phyloP scores from a whole-genome alignment of 805 yeast genomes.

The Candida tibetensis region DNA sequence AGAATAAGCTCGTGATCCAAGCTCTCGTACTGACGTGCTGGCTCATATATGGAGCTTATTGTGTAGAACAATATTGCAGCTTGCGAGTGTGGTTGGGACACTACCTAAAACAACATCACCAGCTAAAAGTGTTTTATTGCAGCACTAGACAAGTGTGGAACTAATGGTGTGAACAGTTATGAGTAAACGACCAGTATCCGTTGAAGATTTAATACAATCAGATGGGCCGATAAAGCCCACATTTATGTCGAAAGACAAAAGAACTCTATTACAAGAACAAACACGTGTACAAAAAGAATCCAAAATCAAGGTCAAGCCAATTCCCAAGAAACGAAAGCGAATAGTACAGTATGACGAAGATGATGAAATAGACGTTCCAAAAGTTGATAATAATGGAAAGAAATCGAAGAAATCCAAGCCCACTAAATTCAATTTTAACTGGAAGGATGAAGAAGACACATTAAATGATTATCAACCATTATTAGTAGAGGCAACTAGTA shows the following conservation, averaged over 20 bases:
- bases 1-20: too few species aligned
- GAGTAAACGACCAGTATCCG: constrained; percentile 24
- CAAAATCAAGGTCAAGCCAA: not conserved
- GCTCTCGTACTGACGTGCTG: too few species aligned
- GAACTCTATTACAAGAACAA: constrained; percentile 12
- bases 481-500: constrained; percentile 15
- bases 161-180: too few species aligned
- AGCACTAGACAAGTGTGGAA: too few species aligned
- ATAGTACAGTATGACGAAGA: constrained; percentile 2
- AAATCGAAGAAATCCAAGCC: constrained; percentile 10
- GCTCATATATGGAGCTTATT: too few species aligned
- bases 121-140: too few species aligned
- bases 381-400: constrained; percentile 1
- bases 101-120: too few species aligned
- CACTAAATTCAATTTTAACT: constrained; percentile 58
- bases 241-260: constrained; percentile 20
- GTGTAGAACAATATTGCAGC: too few species aligned
- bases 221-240: constrained; percentile 15
- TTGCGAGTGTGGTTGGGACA: too few species aligned
- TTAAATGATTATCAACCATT: constrained; percentile 42
- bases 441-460: constrained; percentile 73
- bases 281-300: constrained; percentile 3
- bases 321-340: constrained; percentile 1
- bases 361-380: too few species aligned
- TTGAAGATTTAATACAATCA: constrained; percentile 18